Evolutionary conservation across 139 green algal species (phyloP).

Genomic region (Micractinium conductrix): DNA sequence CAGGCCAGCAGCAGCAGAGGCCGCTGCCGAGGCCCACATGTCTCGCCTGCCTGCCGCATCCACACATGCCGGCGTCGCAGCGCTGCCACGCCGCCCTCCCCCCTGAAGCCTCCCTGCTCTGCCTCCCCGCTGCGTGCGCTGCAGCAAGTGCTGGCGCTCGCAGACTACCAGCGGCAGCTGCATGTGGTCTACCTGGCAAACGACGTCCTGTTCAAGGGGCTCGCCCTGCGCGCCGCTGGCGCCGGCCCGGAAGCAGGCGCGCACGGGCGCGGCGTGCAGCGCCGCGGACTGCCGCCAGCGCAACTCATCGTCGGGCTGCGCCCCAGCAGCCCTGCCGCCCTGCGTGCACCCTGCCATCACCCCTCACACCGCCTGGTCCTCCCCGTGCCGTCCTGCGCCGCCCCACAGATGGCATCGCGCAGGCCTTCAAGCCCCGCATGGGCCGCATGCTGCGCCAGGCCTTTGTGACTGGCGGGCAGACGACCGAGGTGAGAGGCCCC

Average conservation of each 20-base stretch:
- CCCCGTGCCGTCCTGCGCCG: no score
- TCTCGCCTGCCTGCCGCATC: no score
- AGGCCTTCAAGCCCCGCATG: constrained; percentile 49
- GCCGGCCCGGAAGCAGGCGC: constrained; percentile 10
- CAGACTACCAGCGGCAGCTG: constrained; percentile 69
- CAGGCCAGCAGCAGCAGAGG: no score
- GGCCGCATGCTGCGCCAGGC: constrained; percentile 39
- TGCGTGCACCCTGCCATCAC: no score
- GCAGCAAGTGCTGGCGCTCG: constrained; percentile 12
- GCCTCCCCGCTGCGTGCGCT: neutral
- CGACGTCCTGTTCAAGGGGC: constrained; percentile 86
- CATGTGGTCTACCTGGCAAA: constrained; percentile 92
- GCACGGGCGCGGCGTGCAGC: neutral
- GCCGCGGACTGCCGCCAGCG: neutral
- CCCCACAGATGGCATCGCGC: constrained; percentile 7
- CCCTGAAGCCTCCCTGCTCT: no score
- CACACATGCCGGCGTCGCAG: neutral
- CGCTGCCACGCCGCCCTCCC: no score
- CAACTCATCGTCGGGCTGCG: neutral
- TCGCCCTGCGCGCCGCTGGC: constrained; percentile 22
- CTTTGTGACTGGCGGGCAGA: constrained; percentile 11
- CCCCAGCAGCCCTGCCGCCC: neutral
- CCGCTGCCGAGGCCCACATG: no score
- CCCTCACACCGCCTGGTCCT: no score
- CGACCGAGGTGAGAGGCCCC: constrained; percentile 1